Percentiles rank a stretch among this genome's conserved stretches.
Evolutionary conservation across 176 grass and related monocot genomes (phyloP).

Genomic region (Bothriochloa decipiens): DNA sequence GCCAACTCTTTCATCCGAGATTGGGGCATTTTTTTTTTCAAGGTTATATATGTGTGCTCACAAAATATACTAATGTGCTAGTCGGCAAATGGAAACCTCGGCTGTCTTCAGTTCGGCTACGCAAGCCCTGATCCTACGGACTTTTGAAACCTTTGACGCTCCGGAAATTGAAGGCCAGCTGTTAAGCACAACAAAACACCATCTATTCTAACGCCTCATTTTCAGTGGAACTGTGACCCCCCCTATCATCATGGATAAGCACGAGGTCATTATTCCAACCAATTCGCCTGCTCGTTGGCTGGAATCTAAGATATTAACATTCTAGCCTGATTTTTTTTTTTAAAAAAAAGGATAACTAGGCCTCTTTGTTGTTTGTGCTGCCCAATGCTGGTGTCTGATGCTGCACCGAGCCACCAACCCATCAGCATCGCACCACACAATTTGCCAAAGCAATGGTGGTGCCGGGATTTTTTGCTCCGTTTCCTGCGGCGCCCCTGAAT

Average conservation of each 20-base stretch:
- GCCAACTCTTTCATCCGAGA: too few relatives aligned
- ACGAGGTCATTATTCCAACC: slow-evolving; percentile 20
- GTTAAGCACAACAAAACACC: background rate
- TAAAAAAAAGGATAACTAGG: background rate
- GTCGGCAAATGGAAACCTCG: background rate
- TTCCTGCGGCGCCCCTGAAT: slow-evolving; percentile 17
- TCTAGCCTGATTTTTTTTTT: background rate
- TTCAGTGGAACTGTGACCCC: background rate
- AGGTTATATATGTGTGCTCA: background rate
- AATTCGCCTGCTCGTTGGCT: background rate
- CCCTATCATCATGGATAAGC: slow-evolving; percentile 35
- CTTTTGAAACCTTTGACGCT: background rate
- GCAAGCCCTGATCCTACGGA: background rate
- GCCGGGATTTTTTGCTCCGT: background rate
- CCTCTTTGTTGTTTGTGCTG: background rate
- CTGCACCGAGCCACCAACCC: slow-evolving; percentile 31
- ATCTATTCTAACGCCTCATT: background rate
- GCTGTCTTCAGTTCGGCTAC: background rate
- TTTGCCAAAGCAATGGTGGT: background rate
- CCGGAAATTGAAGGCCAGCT: slow-evolving; percentile 3
- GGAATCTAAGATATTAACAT: too few relatives aligned
- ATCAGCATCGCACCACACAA: slow-evolving; percentile 15
- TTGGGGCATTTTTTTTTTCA: background rate
- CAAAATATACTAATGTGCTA: background rate
- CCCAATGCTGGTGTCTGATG: background rate